Conservation (phyloP, 2,329 filamentous ascomycete species). For the Hypocrella siamensis region DNA sequence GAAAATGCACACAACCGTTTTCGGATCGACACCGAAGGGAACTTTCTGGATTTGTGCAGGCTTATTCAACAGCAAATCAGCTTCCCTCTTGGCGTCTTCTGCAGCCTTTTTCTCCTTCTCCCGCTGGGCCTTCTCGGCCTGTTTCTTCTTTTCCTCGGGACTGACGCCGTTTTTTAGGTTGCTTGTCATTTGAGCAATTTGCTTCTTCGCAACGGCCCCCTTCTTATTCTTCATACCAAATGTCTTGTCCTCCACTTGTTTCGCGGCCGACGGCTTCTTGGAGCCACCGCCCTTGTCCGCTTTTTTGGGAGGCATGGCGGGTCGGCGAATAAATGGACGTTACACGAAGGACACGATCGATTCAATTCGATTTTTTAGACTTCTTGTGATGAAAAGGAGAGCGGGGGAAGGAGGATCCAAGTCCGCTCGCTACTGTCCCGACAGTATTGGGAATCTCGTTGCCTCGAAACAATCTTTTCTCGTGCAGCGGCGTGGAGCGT, state of each 20-base stretch:
- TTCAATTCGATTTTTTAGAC: no score
- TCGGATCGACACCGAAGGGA: constrained; percentile 92
- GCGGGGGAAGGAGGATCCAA: neutral
- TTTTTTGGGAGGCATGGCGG: constrained; percentile 61
- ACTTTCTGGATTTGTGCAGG: constrained; percentile 95
- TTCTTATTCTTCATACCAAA: constrained; percentile 99
- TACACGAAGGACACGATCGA: neutral
- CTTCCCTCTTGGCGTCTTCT: constrained; percentile 69
- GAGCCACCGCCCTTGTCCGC: constrained; percentile 32
- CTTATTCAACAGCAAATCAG: constrained; percentile 70
- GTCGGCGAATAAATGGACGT: no score
- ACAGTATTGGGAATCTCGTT: no score
- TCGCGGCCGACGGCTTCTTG: constrained; percentile 41
- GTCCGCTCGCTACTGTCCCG: neutral
- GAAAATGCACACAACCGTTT: constrained; percentile 92
- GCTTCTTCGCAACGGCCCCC: constrained; percentile 75
- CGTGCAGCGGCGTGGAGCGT: no score
- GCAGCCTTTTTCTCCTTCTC: constrained; percentile 86
- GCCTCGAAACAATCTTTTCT: no score
- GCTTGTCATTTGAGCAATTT: constrained; percentile 70
- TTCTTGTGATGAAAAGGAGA: neutral
- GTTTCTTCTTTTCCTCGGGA: constrained; percentile 75
- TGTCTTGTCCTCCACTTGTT: constrained; percentile 79
- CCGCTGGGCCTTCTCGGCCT: constrained; percentile 47
- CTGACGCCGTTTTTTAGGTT: constrained; percentile 59